Conservation (phyloP, 2,329 filamentous ascomycete genomes). For the Calonectria montana region DNA sequence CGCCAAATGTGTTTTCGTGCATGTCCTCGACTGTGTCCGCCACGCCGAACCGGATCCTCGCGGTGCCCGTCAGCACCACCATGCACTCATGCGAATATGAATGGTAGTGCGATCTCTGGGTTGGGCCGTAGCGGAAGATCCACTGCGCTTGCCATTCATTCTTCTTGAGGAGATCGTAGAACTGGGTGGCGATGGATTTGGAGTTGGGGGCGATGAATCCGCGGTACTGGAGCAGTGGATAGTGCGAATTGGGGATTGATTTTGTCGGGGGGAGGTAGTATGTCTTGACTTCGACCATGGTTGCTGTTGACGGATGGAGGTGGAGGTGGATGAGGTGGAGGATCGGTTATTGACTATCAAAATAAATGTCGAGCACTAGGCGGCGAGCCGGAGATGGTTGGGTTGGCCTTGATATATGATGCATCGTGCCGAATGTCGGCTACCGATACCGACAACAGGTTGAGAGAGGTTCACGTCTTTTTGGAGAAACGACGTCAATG, state of each 20-base stretch:
- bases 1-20: constrained; percentile 53
- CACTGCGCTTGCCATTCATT: constrained; percentile 67
- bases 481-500: background rate
- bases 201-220: background rate
- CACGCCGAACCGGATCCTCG: constrained; percentile 65
- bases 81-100: constrained; percentile 67
- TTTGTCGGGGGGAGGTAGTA: constrained; percentile 2
- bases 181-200: constrained; percentile 1
- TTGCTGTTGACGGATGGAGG: too few species aligned
- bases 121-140: constrained; percentile 67
- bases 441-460: background rate
- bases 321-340: too few species aligned
- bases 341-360: background rate
- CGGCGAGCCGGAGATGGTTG: background rate
- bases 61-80: constrained; percentile 64
- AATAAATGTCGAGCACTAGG: too few species aligned
- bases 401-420: background rate
- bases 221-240: constrained; percentile 4
- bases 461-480: background rate
- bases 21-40: constrained; percentile 57
- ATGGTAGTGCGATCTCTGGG: constrained; percentile 69
- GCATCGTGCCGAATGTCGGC: background rate
- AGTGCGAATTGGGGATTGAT: background rate
- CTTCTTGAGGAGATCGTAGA: constrained; percentile 55
- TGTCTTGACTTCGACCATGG: constrained; percentile 4